Evolutionary conservation across 163 green algal genomes (phyloP).

Genomic region (Chlamydomonas reinhardtii): DNA sequence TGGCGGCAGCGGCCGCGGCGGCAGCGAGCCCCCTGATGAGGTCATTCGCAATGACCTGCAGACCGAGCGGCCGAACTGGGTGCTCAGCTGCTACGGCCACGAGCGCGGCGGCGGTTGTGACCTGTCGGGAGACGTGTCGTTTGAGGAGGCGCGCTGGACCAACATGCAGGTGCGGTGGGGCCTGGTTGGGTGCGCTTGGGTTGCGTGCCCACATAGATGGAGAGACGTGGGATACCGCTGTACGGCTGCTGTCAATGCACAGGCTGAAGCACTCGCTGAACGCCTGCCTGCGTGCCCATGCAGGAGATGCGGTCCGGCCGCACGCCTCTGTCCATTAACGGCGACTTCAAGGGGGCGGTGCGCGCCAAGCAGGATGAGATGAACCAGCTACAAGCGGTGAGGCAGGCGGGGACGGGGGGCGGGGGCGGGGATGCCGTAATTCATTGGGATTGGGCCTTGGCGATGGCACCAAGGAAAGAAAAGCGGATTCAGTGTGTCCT

Average conservation of each 20-base stretch:
- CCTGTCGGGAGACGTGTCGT: conserved; percentile 42
- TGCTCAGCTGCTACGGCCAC: conserved; percentile 55
- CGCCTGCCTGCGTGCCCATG: neutral
- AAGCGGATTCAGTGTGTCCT: too few relatives aligned
- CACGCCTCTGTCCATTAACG: conserved; percentile 25
- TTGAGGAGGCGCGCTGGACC: conserved; percentile 49
- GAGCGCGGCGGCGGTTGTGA: conserved; percentile 30
- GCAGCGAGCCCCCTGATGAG: conserved; percentile 1
- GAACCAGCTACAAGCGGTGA: conserved; percentile 24
- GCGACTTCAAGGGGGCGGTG: conserved; percentile 23
- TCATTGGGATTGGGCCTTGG: too few relatives aligned
- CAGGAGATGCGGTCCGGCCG: conserved; percentile 16
- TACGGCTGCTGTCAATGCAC: too few relatives aligned
- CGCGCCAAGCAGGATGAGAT: conserved; percentile 46
- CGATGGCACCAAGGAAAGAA: too few relatives aligned
- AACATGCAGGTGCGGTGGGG: conserved; percentile 1
- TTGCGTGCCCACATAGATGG: too few relatives aligned
- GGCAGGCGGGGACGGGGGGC: neutral
- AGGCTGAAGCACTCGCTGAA: too few relatives aligned
- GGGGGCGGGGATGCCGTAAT: neutral
- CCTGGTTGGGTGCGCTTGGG: neutral
- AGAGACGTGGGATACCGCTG: too few relatives aligned
- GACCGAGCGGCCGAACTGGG: conserved; percentile 25
- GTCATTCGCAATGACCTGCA: conserved; percentile 31
- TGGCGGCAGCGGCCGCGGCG: neutral